phyloP scores from a whole-genome alignment of 2,329 filamentous ascomycete species.

The Fusarium zealandicum region DNA sequence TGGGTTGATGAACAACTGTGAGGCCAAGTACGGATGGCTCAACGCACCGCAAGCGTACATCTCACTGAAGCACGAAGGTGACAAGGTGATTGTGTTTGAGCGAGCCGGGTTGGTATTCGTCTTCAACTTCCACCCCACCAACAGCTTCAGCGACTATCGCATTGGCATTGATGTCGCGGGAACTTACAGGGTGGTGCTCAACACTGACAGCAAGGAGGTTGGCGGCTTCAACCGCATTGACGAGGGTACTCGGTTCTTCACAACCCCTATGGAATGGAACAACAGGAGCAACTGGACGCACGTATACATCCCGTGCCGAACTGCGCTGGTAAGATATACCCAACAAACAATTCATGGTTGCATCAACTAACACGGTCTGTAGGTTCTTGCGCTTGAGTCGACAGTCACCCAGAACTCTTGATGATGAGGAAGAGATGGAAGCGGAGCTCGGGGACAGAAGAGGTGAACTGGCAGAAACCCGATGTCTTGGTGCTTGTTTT shows the following conservation, averaged over 20 bases:
- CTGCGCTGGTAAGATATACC: slow-evolving; percentile 72
- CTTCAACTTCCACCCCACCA: slow-evolving; percentile 91
- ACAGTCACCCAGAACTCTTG: slow-evolving; percentile 34
- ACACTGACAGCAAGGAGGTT: slow-evolving; percentile 77
- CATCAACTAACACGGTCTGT: slow-evolving; percentile 1
- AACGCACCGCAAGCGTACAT: slow-evolving; percentile 86
- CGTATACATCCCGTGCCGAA: slow-evolving; percentile 85
- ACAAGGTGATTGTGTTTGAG: slow-evolving; percentile 97
- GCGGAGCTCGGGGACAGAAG: neutral
- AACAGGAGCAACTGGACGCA: slow-evolving; percentile 88
- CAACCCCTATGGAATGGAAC: slow-evolving; percentile 90
- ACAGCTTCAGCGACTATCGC: slow-evolving; percentile 90
- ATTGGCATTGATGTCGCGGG: slow-evolving; percentile 86
- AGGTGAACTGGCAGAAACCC: neutral
- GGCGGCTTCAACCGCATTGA: slow-evolving; percentile 83
- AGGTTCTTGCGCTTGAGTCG: slow-evolving; percentile 62
- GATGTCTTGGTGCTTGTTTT: neutral
- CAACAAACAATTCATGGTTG: neutral
- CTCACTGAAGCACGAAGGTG: slow-evolving; percentile 88
- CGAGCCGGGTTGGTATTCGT: slow-evolving; percentile 88
- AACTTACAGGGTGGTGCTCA: slow-evolving; percentile 86
- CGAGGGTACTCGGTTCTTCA: slow-evolving; percentile 87
- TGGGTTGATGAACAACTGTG: slow-evolving; percentile 84
- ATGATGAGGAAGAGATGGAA: neutral
- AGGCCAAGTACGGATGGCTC: slow-evolving; percentile 92